Percentiles rank a stretch among this genome's conserved stretches.
These are phyloP conservation scores for Begonia peltatifolia DNA, from an alignment of 306 rosid species.

Conservation along the genomic window DNA sequence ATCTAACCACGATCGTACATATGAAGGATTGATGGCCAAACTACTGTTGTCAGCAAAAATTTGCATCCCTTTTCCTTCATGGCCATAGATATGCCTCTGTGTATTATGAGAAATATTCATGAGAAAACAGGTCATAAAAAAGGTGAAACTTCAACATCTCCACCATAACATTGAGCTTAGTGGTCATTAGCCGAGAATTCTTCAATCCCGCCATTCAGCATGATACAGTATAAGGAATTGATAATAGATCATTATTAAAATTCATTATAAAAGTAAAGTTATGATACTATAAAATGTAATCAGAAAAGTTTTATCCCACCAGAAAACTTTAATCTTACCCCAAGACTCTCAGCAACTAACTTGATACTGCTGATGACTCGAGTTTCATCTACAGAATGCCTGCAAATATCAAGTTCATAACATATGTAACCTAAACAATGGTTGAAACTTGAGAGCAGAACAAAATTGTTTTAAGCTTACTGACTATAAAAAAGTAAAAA, in stretches of 20 bases:
- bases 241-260: too few relatives aligned
- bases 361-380: constrained; percentile 70
- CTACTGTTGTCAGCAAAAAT: constrained; percentile 72
- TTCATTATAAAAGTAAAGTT: too few relatives aligned
- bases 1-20: constrained; percentile 75
- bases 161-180: too few relatives aligned
- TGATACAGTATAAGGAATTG: too few relatives aligned
- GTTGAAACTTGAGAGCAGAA: too few relatives aligned
- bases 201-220: too few relatives aligned
- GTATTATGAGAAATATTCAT: constrained; percentile 20
- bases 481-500: too few relatives aligned
- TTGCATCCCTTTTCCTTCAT: constrained; percentile 58
- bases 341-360: constrained; percentile 93
- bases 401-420: constrained; percentile 38
- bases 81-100: constrained; percentile 93
- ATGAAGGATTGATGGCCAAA: constrained; percentile 90
- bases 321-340: constrained; percentile 33
- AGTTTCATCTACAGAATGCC: constrained; percentile 51
- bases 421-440: constrained; percentile 5
- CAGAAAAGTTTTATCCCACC: background rate
- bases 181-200: too few relatives aligned
- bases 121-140: background rate
- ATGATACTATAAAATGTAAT: background rate
- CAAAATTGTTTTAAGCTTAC: too few relatives aligned
- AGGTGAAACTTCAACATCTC: too few relatives aligned